Base-by-base conservation (phyloP, 768 basidiomycete genomes). In the Psilocybe subaeruginosa region DNA sequence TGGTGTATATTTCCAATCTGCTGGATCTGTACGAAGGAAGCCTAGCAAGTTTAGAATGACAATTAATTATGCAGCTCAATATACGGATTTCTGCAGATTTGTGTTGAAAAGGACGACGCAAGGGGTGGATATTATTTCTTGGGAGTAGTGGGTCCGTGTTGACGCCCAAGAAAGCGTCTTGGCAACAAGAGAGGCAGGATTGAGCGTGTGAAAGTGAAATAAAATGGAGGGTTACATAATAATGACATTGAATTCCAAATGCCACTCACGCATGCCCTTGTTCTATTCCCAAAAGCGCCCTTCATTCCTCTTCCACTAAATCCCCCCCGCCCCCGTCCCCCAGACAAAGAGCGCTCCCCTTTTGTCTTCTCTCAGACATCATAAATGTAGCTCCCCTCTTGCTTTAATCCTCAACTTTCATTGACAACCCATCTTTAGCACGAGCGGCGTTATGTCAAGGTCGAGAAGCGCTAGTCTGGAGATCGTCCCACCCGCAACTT, bases 381-480 rank as follows among this genome's bases (percentile, higher is more conserved):
- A 5, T 41, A 14, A 27, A n/a, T 48, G 53, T 30, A 16, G 23
- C 17, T 12, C 48, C 43, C 43, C 41, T 30, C 8, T 14, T 43
- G 11, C 27, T 49, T 63, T 41, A 31, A 54, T 31, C n/a, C 47
- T 56, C 19, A 23, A 45, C 31, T 35, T 35, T 35, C 33, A 35
- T 35, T 35, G 33, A 35, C 33, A 35, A 35, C 11, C 33, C 33
- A 35, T 29, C 17, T 59, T 47, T 17, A 62, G 59, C 54, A 39
- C 60, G 53, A 56, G 49, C 50, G 46, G 47, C 64, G 56, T 56
- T 17, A 76, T 76, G 74, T 76, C 77, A 43, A 76, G 69, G 68
- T 71, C 70, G n/a, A 67, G 73, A 63, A 77, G 76, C 67, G 71
- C 74, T 54, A 73, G 70, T 67, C 64, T 74, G 53, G 76, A 74